Base-by-base conservation (phyloP, 1,139 yeast species). In the Diutina neorugosa region DNA sequence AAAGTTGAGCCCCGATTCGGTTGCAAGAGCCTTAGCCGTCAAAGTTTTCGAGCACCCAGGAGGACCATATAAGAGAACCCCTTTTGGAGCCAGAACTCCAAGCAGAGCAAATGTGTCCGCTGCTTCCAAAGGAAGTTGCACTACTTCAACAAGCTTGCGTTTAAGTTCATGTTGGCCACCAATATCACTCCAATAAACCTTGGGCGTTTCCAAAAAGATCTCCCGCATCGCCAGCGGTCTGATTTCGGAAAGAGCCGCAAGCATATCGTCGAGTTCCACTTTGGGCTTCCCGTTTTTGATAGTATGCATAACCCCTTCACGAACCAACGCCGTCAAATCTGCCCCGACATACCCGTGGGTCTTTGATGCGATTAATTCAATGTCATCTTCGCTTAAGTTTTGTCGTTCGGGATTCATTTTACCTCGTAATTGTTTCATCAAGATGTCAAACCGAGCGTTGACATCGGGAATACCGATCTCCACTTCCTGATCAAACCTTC, bases 201-300 rank as follows among this genome's bases (percentile, higher is more conserved):
- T 87, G 3, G 98, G 98, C 78, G 91, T 88, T 62, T 93, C 99
- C 54, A 93, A 71, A 56, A 90, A 84, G 54, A 91, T 88, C 63
- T 94, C 98, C 56, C 96, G 78, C 98, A 94, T 93, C 1, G 98
- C 98, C 56, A 96, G 86, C 1, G 98, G 98, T 52, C 96, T 76
- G 7, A 93, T 81, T 37, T 87, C 94, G 0, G 82, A 70, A 62
- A 90, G 67, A 0, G 97, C 93, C 21, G 68, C 68, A 50, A 80
- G 79, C 25, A 91, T 71, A 62, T 91, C 96, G 1, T 65, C 69
- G 9, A 71, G 54, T 1, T 66, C 64, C 7, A 74, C 65, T 23
- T 66, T 69, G 11, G 71, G 63, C 1, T 66, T 59, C 0, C 87
- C 84, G 51, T 86, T 69, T 55, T 81, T 80, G 41, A 93, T 86